A percentile compares a stretch with the other conserved stretches of the same genome.
These are phyloP conservation scores for Apiotrichum akiyoshidainum DNA, from an alignment of 1,284 basidiomycete species.

Conservation along the genomic window DNA sequence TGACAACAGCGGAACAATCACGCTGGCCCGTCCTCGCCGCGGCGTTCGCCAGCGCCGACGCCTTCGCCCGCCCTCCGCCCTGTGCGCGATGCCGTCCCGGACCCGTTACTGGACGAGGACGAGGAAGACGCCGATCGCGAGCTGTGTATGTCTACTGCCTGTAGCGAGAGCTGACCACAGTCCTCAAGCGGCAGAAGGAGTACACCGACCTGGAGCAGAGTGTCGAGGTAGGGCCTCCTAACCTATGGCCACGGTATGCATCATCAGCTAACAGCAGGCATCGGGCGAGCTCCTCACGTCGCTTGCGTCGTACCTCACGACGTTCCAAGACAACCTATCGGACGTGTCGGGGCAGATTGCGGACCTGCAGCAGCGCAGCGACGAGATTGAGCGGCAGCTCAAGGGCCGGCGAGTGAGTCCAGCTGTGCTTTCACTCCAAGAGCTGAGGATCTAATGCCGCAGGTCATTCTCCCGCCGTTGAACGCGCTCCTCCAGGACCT, in stretches of 20 bases:
- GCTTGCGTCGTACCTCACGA: conserved; percentile 83
- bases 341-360: conserved; percentile 93
- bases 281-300: conserved; percentile 67
- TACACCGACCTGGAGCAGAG: conserved; percentile 42
- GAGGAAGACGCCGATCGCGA: conserved; percentile 28
- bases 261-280: conserved; percentile 27
- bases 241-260: too few relatives aligned
- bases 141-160: conserved; percentile 22
- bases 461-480: conserved; percentile 86
- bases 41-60: conserved; percentile 1
- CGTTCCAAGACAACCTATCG: conserved; percentile 89
- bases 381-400: conserved; percentile 80
- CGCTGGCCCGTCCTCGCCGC: conserved; percentile 14
- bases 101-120: conserved; percentile 29
- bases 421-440: neutral
- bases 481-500: conserved; percentile 75
- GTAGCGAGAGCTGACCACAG: conserved; percentile 22
- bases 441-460: neutral
- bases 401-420: conserved; percentile 71
- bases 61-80: too few relatives aligned
- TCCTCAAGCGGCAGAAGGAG: conserved; percentile 34
- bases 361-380: conserved; percentile 82
- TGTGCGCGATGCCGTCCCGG: conserved; percentile 3
- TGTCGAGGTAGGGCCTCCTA: conserved; percentile 40
- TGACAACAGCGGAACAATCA: too few relatives aligned